These are phyloP conservation scores for Ceratobasidium sp. DNA, from an alignment of 1,284 basidiomycete genomes.

Conservation along the genomic window DNA sequence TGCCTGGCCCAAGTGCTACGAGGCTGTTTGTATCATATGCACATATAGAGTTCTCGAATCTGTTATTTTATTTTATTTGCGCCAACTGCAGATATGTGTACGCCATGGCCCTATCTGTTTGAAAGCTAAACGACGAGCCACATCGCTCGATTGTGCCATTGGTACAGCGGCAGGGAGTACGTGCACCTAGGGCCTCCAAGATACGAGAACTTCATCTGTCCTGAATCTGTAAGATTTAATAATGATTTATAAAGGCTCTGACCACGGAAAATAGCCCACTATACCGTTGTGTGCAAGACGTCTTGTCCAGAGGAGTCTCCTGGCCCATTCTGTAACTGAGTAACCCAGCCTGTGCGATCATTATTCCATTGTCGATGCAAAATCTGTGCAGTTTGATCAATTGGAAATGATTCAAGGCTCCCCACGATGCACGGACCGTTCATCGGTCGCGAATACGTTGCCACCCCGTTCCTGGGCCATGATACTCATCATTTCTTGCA, in stretches of 20 bases:
- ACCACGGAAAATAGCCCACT: not conserved
- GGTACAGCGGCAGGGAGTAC: no score
- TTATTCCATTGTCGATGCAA: conserved; percentile 99
- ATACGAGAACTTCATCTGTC: conserved; percentile 88
- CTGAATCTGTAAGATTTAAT: conserved; percentile 66
- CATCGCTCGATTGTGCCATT: no score
- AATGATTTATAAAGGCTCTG: not conserved
- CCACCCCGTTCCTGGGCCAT: conserved; percentile 94
- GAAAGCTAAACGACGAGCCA: no score
- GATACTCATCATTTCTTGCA: conserved; percentile 99
- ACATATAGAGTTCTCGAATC: no score
- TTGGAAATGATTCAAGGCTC: not conserved
- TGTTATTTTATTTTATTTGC: no score
- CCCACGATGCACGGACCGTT: conserved; percentile 65
- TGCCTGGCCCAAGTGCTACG: no score
- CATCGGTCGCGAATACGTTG: conserved; percentile 93
- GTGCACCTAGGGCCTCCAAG: conserved; percentile 69
- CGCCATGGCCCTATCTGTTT: no score
- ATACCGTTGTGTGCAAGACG: conserved; percentile 88
- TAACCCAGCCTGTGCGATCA: conserved; percentile 99
- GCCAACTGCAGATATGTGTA: no score
- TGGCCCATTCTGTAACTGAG: conserved; percentile 93
- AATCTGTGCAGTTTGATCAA: conserved; percentile 63
- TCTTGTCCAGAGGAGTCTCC: conserved; percentile 76
- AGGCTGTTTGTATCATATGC: no score